These are phyloP conservation scores for Isoetes engelmannii DNA, from an alignment of 83 land plant species.

Conservation along the genomic window DNA sequence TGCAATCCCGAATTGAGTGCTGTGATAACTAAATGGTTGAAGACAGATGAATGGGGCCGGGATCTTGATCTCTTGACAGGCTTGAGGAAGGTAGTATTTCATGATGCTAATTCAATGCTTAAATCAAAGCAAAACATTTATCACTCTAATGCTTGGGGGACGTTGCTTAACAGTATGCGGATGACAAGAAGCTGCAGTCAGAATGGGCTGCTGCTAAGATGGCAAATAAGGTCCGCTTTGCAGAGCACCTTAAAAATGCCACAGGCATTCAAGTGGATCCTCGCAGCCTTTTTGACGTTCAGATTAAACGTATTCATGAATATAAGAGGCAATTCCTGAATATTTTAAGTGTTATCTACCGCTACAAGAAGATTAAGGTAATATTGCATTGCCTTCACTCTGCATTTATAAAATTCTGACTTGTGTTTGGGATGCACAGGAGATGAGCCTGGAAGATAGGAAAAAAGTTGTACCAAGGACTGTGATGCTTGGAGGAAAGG, in stretches of 20 bases:
- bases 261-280: conserved; percentile 70
- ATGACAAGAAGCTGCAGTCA: conserved; percentile 55
- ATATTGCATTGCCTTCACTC: too few species aligned
- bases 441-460: too few species aligned
- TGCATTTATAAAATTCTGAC: too few species aligned
- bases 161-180: conserved; percentile 53
- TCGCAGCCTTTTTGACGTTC: conserved; percentile 81
- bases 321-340: conserved; percentile 90
- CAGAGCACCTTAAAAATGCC: conserved; percentile 53
- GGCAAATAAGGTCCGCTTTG: conserved; percentile 69
- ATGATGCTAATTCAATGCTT: background rate
- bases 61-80: conserved; percentile 72
- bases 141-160: conserved; percentile 6
- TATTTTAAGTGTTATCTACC: conserved; percentile 73
- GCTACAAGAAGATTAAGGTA: conserved; percentile 87
- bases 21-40: conserved; percentile 80
- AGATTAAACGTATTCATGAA: conserved; percentile 94
- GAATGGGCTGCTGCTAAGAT: conserved; percentile 91
- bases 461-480: too few species aligned
- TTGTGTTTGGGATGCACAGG: too few species aligned
- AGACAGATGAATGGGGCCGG: conserved; percentile 78
- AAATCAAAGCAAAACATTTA: background rate
- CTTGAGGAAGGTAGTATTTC: conserved; percentile 44
- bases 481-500: too few species aligned
- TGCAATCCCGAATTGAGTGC: conserved; percentile 76